Evolutionary conservation across 495 filamentous ascomycete genomes (phyloP).

Genomic region (Friedmanniomyces endolithicus): DNA sequence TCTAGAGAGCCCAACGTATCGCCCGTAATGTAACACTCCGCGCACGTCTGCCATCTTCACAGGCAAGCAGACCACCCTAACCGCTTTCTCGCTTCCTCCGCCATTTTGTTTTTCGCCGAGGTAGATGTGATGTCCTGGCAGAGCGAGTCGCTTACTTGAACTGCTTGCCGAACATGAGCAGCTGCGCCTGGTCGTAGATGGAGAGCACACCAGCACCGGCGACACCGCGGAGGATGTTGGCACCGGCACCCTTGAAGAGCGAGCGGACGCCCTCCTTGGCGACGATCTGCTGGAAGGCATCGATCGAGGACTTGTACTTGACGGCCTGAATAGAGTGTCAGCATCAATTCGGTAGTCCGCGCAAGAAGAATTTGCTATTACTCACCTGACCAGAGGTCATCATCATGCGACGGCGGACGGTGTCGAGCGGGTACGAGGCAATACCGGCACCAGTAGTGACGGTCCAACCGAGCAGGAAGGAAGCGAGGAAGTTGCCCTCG

Average conservation of each 20-base stretch:
- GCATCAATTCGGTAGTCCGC: not conserved
- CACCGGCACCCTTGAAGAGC: constrained; percentile 99
- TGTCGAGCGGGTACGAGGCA: constrained; percentile 98
- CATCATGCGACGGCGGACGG: constrained; percentile 99
- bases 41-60: constrained; percentile 18
- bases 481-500: constrained; percentile 96
- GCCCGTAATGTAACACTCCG: not conserved
- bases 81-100: constrained; percentile 3
- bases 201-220: constrained; percentile 99
- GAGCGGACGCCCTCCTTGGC: constrained; percentile 93
- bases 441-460: constrained; percentile 99
- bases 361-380: constrained; percentile 6
- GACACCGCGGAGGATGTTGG: constrained; percentile 99
- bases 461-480: constrained; percentile 95
- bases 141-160: constrained; percentile 54
- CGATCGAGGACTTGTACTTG: constrained; percentile 93
- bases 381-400: constrained; percentile 81
- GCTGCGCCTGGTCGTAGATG: constrained; percentile 99
- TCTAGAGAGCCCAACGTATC: not conserved
- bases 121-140: not conserved
- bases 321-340: constrained; percentile 54
- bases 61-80: constrained; percentile 20
- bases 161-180: constrained; percentile 98
- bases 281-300: constrained; percentile 90
- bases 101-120: not conserved